Evolutionary conservation across 2,329 filamentous ascomycete species (phyloP).

Genomic region (Zopfia rhizophila): DNA sequence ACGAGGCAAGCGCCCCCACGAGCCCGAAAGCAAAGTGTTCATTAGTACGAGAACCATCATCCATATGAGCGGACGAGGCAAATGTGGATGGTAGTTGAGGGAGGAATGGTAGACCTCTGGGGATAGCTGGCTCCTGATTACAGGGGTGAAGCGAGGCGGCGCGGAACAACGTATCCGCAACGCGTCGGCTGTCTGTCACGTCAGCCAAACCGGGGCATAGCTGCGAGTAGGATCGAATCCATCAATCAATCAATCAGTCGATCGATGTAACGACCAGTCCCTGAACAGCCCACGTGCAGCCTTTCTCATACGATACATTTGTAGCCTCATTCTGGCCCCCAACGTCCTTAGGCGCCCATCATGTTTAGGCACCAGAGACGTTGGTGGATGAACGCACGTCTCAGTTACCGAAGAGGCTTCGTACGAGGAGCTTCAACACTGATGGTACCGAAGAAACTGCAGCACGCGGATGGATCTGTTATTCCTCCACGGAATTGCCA

Average conservation of each 20-base stretch:
- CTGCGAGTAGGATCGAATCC: conserved; percentile 5
- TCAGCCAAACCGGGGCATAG: conserved; percentile 5
- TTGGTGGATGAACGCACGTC: too few relatives aligned
- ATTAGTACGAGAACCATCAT: conserved; percentile 18
- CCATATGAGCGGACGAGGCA: conserved; percentile 13
- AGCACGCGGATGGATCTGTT: too few relatives aligned
- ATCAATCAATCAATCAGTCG: conserved; percentile 6
- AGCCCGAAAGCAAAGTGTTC: conserved; percentile 22
- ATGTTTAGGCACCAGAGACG: too few relatives aligned
- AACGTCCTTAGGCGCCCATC: too few relatives aligned
- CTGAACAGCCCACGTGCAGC: too few relatives aligned
- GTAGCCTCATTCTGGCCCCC: too few relatives aligned
- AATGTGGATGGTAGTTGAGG: conserved; percentile 18
- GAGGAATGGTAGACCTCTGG: conserved; percentile 8
- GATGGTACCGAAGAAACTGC: too few relatives aligned
- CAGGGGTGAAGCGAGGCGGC: conserved; percentile 7
- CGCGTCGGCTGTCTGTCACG: conserved; percentile 5
- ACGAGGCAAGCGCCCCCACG: conserved; percentile 26
- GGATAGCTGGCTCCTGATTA: conserved; percentile 10
- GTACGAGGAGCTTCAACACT: too few relatives aligned
- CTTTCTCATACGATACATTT: too few relatives aligned
- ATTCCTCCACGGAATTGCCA: too few relatives aligned
- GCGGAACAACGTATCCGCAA: conserved; percentile 7
- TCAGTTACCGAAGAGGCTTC: too few relatives aligned
- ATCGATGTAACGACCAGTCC: too few relatives aligned